Percentiles rank a stretch among this genome's conserved stretches.
phyloP scores from a whole-genome alignment of 257 asterid species.

The Solanum gandarillasii region DNA sequence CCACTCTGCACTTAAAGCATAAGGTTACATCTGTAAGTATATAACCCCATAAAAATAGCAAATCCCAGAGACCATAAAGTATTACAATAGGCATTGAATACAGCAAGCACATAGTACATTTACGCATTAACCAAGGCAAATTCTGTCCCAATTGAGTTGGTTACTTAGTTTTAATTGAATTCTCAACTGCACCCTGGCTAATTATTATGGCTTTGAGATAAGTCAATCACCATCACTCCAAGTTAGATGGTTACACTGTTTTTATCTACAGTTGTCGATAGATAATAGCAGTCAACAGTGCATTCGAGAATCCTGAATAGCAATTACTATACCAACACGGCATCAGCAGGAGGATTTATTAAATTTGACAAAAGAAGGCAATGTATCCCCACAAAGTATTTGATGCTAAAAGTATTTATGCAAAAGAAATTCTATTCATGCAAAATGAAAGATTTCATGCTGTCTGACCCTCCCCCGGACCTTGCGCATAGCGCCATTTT shows the following conservation, averaged over 20 bases:
- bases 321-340: not conserved
- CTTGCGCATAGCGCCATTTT: not conserved
- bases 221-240: not conserved
- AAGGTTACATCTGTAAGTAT: not conserved
- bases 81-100: not conserved
- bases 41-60: not conserved
- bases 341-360: not conserved
- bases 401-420: not conserved
- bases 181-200: not conserved
- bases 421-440: not conserved
- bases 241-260: not conserved
- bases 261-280: not conserved
- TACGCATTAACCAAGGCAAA: not conserved
- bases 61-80: not conserved
- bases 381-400: not conserved
- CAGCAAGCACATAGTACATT: not conserved
- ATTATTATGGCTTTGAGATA: not conserved
- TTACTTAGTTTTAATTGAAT: not conserved
- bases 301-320: not conserved
- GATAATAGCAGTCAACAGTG: not conserved
- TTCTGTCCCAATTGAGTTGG: not conserved
- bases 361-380: not conserved
- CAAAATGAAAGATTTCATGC: not conserved
- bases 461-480: not conserved
- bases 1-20: conserved; percentile 39